Base-by-base conservation (phyloP, 345 rosid species). In the Boechera retrofracta region DNA sequence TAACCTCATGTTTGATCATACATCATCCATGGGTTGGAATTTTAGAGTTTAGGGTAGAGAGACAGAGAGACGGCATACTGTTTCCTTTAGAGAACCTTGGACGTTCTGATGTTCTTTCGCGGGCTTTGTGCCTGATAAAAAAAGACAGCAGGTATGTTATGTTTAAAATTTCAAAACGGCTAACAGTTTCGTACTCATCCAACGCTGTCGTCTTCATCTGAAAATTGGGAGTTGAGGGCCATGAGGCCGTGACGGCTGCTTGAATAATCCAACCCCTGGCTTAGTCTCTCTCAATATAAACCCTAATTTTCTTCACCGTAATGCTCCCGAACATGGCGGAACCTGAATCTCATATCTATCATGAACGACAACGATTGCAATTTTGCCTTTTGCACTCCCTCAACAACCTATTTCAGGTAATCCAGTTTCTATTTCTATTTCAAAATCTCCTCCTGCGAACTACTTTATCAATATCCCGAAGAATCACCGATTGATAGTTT, bases 391-490 rank as follows among this genome's bases (percentile, higher is more conserved):
- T 92, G 10, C 98, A 95, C 83, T 74, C 90, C 9, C 98, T 95
- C 73, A 92, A 91, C 87, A 95, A 87, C 81, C 92, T 95, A 76
- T 92, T 92, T 78, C 98, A 92, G 98, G 99, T 91, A 44, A 51
- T 36, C 10, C 28, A 29, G 5, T 42, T 26, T 45, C 32, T 10
- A 9, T 11, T 58, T 10, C 29, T n/a, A 16, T 38, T 13, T 51
- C 5, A 26, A 53, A 15, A 15, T 44, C 33, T 42, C 11, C 10
- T 13, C 10, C 11, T 35, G 9, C 36, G 11, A 10, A 10, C 24
- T 21, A 21, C 24, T 21, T 21, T 21, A 21, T 36, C 9, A 2
- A 36, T 10, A 5, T 44, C 10, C 35, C 36, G 26, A 21, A 53
- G 31, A 44, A 47, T 59, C 56, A 42, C 2, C 28, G 48, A 51